Percentiles rank a stretch among this genome's conserved stretches.
Conservation (phyloP, 768 basidiomycete genomes). For the Rhodotorula diobovata region DNA sequence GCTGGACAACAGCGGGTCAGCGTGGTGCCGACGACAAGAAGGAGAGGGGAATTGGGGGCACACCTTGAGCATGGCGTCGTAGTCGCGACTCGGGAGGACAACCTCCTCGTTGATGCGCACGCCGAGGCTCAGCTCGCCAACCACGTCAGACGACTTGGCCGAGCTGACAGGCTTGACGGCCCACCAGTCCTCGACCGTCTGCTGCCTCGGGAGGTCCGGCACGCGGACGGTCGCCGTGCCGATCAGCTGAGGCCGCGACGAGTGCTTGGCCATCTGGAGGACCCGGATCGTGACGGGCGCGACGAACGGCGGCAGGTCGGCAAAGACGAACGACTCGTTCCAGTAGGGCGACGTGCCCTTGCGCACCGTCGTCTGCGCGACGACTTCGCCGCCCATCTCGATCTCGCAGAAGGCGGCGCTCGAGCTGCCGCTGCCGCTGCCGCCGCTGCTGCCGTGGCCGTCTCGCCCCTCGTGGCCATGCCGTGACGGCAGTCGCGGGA, state of each 20-base stretch:
- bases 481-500: conserved; percentile 2
- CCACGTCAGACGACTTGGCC: conserved; percentile 41
- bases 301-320: conserved; percentile 69
- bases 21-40: conserved; percentile 53
- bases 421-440: background rate
- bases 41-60: conserved; percentile 18
- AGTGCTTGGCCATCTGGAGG: conserved; percentile 43
- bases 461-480: background rate
- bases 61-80: conserved; percentile 61
- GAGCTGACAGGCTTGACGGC: conserved; percentile 48
- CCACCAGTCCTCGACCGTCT: conserved; percentile 77
- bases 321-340: conserved; percentile 66
- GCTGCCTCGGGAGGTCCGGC: conserved; percentile 66
- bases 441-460: conserved; percentile 10
- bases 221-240: conserved; percentile 65
- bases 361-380: conserved; percentile 69
- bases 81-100: conserved; percentile 65
- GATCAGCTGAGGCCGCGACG: conserved; percentile 41
- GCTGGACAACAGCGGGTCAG: conserved; percentile 45
- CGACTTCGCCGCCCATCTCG: conserved; percentile 59
- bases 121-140: conserved; percentile 71
- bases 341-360: conserved; percentile 64
- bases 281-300: conserved; percentile 64
- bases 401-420: conserved; percentile 73
- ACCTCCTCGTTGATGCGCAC: conserved; percentile 78